These are phyloP conservation scores for Didymella pomorum DNA, from an alignment of 2,329 filamentous ascomycete species.

Conservation along the genomic window DNA sequence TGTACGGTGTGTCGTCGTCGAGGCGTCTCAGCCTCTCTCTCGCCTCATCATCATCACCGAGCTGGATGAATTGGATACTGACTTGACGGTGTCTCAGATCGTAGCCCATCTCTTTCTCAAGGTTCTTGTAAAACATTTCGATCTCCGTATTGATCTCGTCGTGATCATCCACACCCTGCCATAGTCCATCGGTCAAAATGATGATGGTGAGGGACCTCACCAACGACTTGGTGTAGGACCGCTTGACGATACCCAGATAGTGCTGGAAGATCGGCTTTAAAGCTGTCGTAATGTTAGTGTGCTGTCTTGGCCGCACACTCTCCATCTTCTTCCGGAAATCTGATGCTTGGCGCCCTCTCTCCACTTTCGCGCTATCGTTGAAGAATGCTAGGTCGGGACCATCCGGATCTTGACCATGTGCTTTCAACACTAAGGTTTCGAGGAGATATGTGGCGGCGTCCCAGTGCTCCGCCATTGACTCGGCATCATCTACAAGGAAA, in stretches of 20 bases:
- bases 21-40: neutral
- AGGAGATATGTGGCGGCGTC: neutral
- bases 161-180: too few species aligned
- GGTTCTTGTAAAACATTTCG: too few species aligned
- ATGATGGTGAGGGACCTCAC: neutral
- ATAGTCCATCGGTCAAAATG: neutral
- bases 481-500: neutral
- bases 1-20: neutral
- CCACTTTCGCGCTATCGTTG: neutral
- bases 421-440: neutral
- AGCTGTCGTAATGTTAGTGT: neutral
- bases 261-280: neutral
- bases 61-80: neutral
- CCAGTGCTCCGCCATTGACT: neutral
- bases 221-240: too few species aligned
- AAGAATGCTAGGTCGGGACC: neutral
- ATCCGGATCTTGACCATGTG: neutral
- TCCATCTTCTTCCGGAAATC: too few species aligned
- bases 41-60: neutral
- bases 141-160: too few species aligned
- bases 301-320: neutral
- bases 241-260: too few species aligned
- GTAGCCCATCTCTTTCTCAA: too few species aligned
- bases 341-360: too few species aligned
- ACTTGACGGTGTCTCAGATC: neutral